Conservation (phyloP, 805 yeast species). For the Suhomyces sp. region DNA sequence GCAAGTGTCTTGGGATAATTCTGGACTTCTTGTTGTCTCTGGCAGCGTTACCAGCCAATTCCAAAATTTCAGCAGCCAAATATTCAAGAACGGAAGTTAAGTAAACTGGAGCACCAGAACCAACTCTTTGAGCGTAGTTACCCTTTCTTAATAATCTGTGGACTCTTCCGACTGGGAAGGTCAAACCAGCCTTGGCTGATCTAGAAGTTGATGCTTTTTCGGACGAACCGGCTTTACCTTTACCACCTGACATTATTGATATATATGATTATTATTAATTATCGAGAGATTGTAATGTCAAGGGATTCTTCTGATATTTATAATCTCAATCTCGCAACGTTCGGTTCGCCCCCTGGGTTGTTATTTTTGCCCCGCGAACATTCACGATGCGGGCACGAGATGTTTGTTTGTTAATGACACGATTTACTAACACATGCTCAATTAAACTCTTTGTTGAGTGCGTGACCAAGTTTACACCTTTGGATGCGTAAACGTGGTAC, state of each 20-base stretch:
- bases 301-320: constrained; percentile 3
- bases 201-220: constrained; percentile 49
- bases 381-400: constrained; percentile 2
- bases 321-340: background rate
- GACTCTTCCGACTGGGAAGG: constrained; percentile 51
- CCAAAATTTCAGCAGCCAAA: constrained; percentile 50
- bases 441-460: background rate
- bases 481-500: constrained; percentile 1
- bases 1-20: constrained; percentile 52
- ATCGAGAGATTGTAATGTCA: background rate
- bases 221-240: constrained; percentile 43
- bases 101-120: constrained; percentile 52
- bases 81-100: constrained; percentile 49
- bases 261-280: background rate
- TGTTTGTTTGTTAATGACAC: background rate
- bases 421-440: background rate
- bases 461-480: constrained; percentile 2
- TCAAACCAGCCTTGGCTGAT: constrained; percentile 49
- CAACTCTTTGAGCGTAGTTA: constrained; percentile 51
- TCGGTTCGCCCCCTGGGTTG: background rate
- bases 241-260: constrained; percentile 17
- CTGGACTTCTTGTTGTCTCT: constrained; percentile 87
- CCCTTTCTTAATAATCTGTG: constrained; percentile 52
- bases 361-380: background rate
- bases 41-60: constrained; percentile 52